Percentiles rank a stretch among this genome's conserved stretches.
Evolutionary conservation across 2,329 filamentous ascomycete genomes (phyloP).

Genomic region (Acrocalymma vagum): DNA sequence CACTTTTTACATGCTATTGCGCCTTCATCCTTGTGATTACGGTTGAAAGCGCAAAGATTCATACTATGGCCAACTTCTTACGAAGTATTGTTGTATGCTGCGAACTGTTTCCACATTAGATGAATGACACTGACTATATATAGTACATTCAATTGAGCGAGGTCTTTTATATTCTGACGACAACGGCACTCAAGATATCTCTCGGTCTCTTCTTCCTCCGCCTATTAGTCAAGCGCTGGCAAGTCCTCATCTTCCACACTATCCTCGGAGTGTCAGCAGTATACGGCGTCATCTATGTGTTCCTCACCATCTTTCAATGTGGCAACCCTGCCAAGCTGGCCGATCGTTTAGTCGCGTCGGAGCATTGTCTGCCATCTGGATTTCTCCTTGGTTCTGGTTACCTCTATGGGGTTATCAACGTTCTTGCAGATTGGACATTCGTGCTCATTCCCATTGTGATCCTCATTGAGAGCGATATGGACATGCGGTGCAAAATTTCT

Average conservation of each 20-base stretch:
- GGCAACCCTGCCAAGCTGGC: slow-evolving; percentile 35
- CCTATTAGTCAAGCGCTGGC: slow-evolving; percentile 41
- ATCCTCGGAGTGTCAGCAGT: slow-evolving; percentile 31
- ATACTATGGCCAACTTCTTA: slow-evolving; percentile 21
- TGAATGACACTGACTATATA: slow-evolving; percentile 5
- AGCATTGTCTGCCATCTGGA: slow-evolving; percentile 31
- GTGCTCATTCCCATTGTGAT: slow-evolving; percentile 43
- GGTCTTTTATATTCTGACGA: slow-evolving; percentile 62
- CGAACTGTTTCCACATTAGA: neutral
- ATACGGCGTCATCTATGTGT: slow-evolving; percentile 40
- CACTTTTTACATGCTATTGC: slow-evolving; percentile 38
- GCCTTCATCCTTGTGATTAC: slow-evolving; percentile 33
- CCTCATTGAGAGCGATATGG: slow-evolving; percentile 52
- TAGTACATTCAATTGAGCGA: slow-evolving; percentile 50
- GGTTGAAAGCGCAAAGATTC: slow-evolving; percentile 11
- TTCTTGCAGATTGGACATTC: slow-evolving; percentile 46
- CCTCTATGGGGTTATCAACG: slow-evolving; percentile 40
- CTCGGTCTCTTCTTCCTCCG: slow-evolving; percentile 47
- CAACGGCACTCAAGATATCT: slow-evolving; percentile 56
- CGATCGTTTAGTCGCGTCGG: slow-evolving; percentile 22
- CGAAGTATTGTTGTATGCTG: slow-evolving; percentile 29
- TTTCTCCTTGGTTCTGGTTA: slow-evolving; percentile 37
- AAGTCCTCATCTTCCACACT: slow-evolving; percentile 31
- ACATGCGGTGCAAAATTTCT: slow-evolving; percentile 54
- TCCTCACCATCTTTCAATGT: slow-evolving; percentile 39